Conservation (phyloP, 2,329 filamentous ascomycete species). For the Sporothrix curviconia region DNA sequence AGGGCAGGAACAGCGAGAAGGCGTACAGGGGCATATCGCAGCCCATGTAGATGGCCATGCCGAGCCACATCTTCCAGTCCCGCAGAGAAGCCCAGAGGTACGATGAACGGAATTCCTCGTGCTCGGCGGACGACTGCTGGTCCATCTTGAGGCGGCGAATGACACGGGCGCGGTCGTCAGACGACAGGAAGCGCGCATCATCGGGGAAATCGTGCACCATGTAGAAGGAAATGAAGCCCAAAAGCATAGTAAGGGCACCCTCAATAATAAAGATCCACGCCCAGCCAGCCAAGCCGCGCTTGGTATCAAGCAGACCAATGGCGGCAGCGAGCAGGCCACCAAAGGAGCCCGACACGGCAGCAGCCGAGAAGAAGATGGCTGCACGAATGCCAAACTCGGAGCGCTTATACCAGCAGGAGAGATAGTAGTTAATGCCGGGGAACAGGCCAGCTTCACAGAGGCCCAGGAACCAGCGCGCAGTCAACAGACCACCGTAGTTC, state of each 20-base stretch:
- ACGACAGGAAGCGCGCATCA: conserved; percentile 60
- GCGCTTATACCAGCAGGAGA: conserved; percentile 73
- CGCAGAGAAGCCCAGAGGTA: conserved; percentile 64
- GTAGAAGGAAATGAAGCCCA: conserved; percentile 62
- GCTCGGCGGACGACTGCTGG: conserved; percentile 59
- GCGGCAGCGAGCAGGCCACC: conserved; percentile 63
- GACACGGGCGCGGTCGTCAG: conserved; percentile 60
- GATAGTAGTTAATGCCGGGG: conserved; percentile 61
- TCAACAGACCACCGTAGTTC: conserved; percentile 59
- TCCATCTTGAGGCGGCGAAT: conserved; percentile 61
- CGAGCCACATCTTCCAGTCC: conserved; percentile 67
- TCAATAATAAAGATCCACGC: conserved; percentile 61
- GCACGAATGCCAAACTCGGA: conserved; percentile 66
- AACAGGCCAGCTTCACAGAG: conserved; percentile 70
- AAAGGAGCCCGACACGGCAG: conserved; percentile 68
- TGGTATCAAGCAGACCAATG: conserved; percentile 58
- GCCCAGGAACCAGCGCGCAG: conserved; percentile 64
- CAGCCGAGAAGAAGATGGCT: conserved; percentile 74
- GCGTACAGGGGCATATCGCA: conserved; percentile 45
- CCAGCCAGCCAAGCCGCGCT: conserved; percentile 48
- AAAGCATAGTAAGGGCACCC: conserved; percentile 59
- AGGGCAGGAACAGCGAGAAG: conserved; percentile 50
- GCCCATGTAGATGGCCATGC: conserved; percentile 43
- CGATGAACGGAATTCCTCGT: conserved; percentile 63
- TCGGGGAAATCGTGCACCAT: conserved; percentile 75